Evolutionary conservation across 2,329 filamentous ascomycete species (phyloP).

Genomic region (Colletotrichum sp.): DNA sequence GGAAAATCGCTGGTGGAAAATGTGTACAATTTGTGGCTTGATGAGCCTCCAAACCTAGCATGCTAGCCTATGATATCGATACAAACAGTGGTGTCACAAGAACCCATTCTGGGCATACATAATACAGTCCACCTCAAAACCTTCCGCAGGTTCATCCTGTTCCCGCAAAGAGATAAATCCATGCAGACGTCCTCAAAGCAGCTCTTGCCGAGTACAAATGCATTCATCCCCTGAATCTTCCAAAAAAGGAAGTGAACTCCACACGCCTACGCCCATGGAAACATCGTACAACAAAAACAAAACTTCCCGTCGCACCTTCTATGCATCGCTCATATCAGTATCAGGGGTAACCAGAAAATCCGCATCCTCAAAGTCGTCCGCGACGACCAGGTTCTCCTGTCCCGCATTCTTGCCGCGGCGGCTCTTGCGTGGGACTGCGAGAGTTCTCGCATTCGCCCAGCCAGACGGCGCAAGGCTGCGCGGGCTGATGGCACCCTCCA

Average conservation of each 20-base stretch:
- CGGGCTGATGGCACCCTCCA: constrained; percentile 46
- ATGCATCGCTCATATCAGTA: constrained; percentile 46
- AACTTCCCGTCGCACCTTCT: background rate
- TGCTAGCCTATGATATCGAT: constrained; percentile 11
- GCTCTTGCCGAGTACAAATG: constrained; percentile 25
- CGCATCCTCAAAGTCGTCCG: constrained; percentile 73
- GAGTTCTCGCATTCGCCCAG: constrained; percentile 45
- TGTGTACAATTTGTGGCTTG: background rate
- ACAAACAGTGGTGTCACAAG: background rate
- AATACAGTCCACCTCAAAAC: background rate
- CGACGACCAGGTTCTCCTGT: constrained; percentile 52
- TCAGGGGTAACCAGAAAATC: constrained; percentile 61
- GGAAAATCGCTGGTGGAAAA: background rate
- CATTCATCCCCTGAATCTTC: background rate
- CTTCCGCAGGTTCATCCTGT: background rate
- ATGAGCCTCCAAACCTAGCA: background rate
- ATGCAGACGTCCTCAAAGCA: constrained; percentile 21
- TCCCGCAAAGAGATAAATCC: background rate
- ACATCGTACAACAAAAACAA: background rate
- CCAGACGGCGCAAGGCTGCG: constrained; percentile 40
- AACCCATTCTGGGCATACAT: background rate
- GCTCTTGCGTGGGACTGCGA: constrained; percentile 51
- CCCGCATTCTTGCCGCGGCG: constrained; percentile 17
- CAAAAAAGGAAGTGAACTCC: background rate
- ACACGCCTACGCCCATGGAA: background rate